Evolutionary conservation across 1,139 yeast species (phyloP).

Genomic region (Candida neerlandica): DNA sequence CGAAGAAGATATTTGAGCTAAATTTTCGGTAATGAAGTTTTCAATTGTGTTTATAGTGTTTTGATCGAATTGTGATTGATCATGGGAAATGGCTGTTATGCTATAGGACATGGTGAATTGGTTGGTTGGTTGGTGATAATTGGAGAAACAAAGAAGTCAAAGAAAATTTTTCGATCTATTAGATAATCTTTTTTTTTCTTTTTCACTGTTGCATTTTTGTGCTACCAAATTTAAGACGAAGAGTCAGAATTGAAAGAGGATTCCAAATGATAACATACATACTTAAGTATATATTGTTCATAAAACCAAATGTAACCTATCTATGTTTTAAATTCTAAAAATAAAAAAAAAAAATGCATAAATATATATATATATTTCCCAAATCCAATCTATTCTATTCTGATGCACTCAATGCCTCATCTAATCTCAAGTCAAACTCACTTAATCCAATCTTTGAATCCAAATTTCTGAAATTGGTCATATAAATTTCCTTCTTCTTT

Average conservation of each 20-base stretch:
- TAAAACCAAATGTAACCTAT: too few relatives aligned
- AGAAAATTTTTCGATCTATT: neutral
- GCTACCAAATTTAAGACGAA: too few relatives aligned
- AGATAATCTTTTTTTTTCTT: neutral
- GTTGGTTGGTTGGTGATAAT: neutral
- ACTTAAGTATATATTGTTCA: too few relatives aligned
- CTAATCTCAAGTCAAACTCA: slow-evolving; percentile 44
- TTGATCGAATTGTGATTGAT: slow-evolving; percentile 4
- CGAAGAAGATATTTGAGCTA: slow-evolving; percentile 1
- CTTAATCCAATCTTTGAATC: slow-evolving; percentile 79
- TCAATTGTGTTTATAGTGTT: slow-evolving; percentile 2
- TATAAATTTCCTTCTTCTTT: slow-evolving; percentile 54
- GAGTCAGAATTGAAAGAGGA: too few relatives aligned
- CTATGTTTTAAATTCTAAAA: neutral
- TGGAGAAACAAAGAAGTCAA: neutral
- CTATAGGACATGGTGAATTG: slow-evolving; percentile 15
- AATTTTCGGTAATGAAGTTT: slow-evolving; percentile 5
- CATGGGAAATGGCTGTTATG: slow-evolving; percentile 24
- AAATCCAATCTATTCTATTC: neutral
- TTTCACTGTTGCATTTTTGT: neutral
- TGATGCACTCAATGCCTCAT: neutral
- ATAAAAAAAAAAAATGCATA: neutral
- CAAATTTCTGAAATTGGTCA: slow-evolving; percentile 62
- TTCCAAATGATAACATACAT: too few relatives aligned
- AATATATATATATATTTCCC: neutral